Base-by-base conservation (phyloP, 108 stramenopile species). In the Cyclostephanos invisitatus region DNA sequence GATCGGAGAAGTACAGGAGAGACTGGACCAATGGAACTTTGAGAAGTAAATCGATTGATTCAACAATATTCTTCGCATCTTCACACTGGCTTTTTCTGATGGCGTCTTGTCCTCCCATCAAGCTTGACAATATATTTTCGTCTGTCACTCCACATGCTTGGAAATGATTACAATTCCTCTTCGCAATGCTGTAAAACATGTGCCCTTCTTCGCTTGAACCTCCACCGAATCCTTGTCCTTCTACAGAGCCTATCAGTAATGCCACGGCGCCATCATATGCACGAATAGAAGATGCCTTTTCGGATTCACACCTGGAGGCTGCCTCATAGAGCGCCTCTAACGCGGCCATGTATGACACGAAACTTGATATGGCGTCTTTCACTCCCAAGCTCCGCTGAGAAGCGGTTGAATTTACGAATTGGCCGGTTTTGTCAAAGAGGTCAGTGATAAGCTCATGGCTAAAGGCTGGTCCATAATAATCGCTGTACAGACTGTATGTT, bases 191-290 rank as follows among this genome's bases (percentile, higher is more conserved):
- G 67, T 87, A 91, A 24, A 87, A 74, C 69, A 90, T 72, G 35
- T 66, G 74, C 24, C 93, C 93, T 28, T 83, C 78, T 9, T 46
- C 47, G 10, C 38, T 64, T 20, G 21, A 42, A 54, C 51, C 72
- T 0, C 79, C 80, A 27, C 77, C 86, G 4, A 15, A 10, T 21
- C 67, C 76, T 48, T 37, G 59, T 4, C 89, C 88, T 63, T 91
- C 89, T 25, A 92, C 48, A 36, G 82, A 83, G 32, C 93, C 93
- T 40, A 89, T 81, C 7, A 91, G 59, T 25, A 84, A 75, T 2
- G 91, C 89, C 3, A 84, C 89, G 29, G 83, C 90, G 62, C 71
- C 72, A 74, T 94, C 90, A 88, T 87, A 93, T 17, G 70, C 77
- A 22, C 42, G 44, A 7, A 37, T 17, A 18, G 85, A 78, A 25